Evolutionary conservation across 768 basidiomycete species (phyloP), one percentile per base, ranked within the genome.

Genomic region (Trichaptum fuscoviolaceum): DNA sequence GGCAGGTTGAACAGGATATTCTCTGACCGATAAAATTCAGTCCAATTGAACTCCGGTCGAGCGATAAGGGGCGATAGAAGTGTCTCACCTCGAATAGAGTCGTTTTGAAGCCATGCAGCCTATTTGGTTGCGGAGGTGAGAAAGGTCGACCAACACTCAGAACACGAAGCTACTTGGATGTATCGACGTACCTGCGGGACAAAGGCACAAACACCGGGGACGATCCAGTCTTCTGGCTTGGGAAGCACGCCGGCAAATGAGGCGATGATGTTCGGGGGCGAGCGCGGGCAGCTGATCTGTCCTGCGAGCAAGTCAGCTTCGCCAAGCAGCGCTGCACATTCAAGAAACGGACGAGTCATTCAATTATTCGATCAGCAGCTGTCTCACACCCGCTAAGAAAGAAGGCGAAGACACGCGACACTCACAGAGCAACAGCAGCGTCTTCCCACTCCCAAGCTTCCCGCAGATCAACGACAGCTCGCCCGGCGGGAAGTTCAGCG

Each of bases 391-490:
- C 24, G 58, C 34, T 25, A 34, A 23, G 42, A 30, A 60, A 26
- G 34, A 25, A 42, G n/a, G 62, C 7, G 7, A 6, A 68, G 24
- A 42, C 23, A 24, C 7, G 6, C 7, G 30, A 30, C 30, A 30
- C 26, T 63, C 73, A 20, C 57, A 35, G 58, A 91, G 81, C n/a
- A 96, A 77, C 34, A 96, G 74, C 7, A 97, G 78, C 0, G 94
- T 92, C 78, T 96, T 97, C 27, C 95, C 95, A 20, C 90, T 90
- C 3, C 93, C 95, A 10, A 96, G 81, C 72, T 94, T 93, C 1
- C 95, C 95, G 71, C 93, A 95, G 20, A 97, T 84, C 18, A 97
- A 81, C 1, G 91, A 89, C 26, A 96, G 80, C 75, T 91, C 84
- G 27, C 91, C 91, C 15, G 79, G 76, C 0, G 95, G 95, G 78